phyloP scores from a whole-genome alignment of 2,329 filamentous ascomycete species.

The Fusarium sp. region DNA sequence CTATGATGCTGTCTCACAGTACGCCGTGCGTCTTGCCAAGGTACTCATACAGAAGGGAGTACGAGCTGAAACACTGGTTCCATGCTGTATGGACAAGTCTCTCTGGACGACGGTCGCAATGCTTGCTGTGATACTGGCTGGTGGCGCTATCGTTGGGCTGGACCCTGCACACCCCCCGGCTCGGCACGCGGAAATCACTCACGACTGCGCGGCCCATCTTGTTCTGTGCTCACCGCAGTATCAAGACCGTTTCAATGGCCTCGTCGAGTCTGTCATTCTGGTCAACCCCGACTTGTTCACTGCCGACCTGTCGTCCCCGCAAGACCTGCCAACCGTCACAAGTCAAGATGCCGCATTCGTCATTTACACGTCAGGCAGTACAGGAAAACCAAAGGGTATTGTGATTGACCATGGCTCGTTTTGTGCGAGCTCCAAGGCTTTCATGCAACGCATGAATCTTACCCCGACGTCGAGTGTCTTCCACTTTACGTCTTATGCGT shows the following conservation, averaged over 20 bases:
- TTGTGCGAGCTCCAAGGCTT: slow-evolving; percentile 11
- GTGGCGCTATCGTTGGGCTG: slow-evolving; percentile 39
- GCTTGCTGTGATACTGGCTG: slow-evolving; percentile 41
- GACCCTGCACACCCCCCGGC: slow-evolving; percentile 34
- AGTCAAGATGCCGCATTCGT: slow-evolving; percentile 17
- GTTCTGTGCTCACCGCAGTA: slow-evolving; percentile 15
- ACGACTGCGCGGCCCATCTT: slow-evolving; percentile 17
- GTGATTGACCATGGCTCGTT: slow-evolving; percentile 37
- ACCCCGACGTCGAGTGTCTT: slow-evolving; percentile 15
- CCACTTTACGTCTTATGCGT: slow-evolving; percentile 41
- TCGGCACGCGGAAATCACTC: slow-evolving; percentile 20
- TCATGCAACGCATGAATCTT: slow-evolving; percentile 22
- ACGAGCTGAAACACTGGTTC: slow-evolving; percentile 6
- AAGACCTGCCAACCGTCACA: neutral
- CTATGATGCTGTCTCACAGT: slow-evolving; percentile 14
- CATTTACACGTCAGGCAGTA: slow-evolving; percentile 43
- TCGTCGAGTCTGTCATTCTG: neutral
- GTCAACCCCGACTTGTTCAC: neutral
- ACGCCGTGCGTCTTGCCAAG: slow-evolving; percentile 10
- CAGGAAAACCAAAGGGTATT: slow-evolving; percentile 40
- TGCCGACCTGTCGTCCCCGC: neutral
- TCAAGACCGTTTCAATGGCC: neutral
- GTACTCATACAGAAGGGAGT: slow-evolving; percentile 13
- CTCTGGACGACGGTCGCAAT: slow-evolving; percentile 39
- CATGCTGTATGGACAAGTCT: slow-evolving; percentile 42